phyloP scores from a whole-genome alignment of 177 flowering plant genomes.

The Telopea speciosissima region DNA sequence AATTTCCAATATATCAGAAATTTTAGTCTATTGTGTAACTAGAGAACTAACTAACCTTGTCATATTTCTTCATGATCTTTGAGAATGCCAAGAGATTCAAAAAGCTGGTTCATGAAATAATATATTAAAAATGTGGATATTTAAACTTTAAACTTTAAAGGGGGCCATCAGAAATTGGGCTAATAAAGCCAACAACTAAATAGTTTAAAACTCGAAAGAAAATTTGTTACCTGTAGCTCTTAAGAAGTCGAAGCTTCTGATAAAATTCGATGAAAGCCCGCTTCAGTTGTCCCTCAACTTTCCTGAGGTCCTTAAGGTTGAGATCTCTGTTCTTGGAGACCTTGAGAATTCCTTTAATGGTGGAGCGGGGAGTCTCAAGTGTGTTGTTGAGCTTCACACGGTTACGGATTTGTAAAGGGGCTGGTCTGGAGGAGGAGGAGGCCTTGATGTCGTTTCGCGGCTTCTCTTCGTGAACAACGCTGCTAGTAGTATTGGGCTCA shows the following conservation, averaged over 20 bases:
- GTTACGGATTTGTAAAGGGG: constrained; percentile 45
- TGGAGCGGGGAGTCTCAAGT: constrained; percentile 45
- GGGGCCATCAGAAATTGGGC: too few species aligned
- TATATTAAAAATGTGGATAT: not conserved
- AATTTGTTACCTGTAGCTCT: constrained; percentile 38
- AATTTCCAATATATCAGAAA: too few species aligned
- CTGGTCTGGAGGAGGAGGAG: constrained; percentile 30
- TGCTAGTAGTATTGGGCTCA: not conserved
- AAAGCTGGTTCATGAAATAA: constrained; percentile 30
- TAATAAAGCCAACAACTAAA: too few species aligned
- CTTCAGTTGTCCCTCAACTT: constrained; percentile 36
- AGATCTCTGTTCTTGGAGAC: constrained; percentile 19
- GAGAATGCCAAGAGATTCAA: constrained; percentile 46
- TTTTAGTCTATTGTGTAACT: not conserved
- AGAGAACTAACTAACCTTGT: constrained; percentile 19
- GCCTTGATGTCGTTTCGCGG: not conserved
- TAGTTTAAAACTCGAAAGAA: too few species aligned
- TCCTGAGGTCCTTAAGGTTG: constrained; percentile 39
- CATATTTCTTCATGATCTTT: constrained; percentile 34
- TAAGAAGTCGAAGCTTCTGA: constrained; percentile 48
- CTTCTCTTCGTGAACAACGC: constrained; percentile 4
- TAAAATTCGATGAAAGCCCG: constrained; percentile 45
- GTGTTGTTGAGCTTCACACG: constrained; percentile 29
- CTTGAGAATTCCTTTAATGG: constrained; percentile 35
- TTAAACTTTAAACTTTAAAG: too few species aligned